Evolutionary conservation across 257 asterid genomes (phyloP).

Genomic region (Capsicum baccatum): DNA sequence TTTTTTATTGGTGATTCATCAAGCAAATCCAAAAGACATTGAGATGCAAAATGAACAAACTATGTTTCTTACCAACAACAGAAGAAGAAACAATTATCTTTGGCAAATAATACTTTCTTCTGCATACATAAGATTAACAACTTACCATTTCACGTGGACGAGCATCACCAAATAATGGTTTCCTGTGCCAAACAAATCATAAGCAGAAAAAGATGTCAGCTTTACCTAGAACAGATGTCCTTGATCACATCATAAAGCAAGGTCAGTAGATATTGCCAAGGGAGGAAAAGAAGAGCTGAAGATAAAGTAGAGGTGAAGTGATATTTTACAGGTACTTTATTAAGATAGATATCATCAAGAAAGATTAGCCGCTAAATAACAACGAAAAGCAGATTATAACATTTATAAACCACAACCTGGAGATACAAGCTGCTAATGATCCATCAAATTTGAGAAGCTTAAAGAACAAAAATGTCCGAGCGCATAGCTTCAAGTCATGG

Average conservation of each 20-base stretch:
- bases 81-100: neutral
- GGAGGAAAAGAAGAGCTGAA: neutral
- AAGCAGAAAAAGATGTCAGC: constrained; percentile 36
- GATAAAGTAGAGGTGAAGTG: constrained; percentile 18
- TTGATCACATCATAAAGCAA: constrained; percentile 30
- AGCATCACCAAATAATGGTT: constrained; percentile 77
- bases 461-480: neutral
- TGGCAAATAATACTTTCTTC: constrained; percentile 10
- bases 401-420: neutral
- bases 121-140: constrained; percentile 30
- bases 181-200: constrained; percentile 54
- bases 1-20: neutral
- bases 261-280: neutral
- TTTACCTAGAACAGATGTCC: constrained; percentile 36
- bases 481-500: neutral
- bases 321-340: neutral
- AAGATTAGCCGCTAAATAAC: constrained; percentile 1
- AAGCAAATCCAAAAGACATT: constrained; percentile 4
- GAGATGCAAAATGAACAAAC: neutral
- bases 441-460: neutral
- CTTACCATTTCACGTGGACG: constrained; percentile 88
- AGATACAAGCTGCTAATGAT: neutral
- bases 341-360: neutral
- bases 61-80: constrained; percentile 11
- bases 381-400: neutral